Conservation (phyloP, 768 basidiomycete genomes). For the Trametopsis cervina region DNA sequence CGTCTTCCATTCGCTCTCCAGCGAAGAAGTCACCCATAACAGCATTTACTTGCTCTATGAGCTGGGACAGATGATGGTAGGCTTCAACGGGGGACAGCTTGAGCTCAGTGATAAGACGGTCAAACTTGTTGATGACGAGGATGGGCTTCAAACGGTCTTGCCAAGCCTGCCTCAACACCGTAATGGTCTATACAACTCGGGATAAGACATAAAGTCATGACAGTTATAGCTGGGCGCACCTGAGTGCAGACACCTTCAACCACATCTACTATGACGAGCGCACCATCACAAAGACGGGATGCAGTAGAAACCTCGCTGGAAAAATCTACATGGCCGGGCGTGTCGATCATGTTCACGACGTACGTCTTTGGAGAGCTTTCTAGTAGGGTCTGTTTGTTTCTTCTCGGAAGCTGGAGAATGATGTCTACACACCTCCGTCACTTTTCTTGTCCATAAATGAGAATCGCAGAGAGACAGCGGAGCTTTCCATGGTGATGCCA, state of each 20-base stretch:
- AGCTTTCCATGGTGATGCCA: constrained; percentile 99
- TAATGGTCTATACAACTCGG: constrained; percentile 61
- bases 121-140: constrained; percentile 95
- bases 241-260: constrained; percentile 99
- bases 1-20: constrained; percentile 93
- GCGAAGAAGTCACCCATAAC: constrained; percentile 98
- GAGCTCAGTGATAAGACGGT: constrained; percentile 90
- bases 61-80: constrained; percentile 86
- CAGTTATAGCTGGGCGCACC: constrained; percentile 74
- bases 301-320: constrained; percentile 96
- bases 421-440: constrained; percentile 46
- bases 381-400: constrained; percentile 34
- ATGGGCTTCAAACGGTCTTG: constrained; percentile 82
- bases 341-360: constrained; percentile 94
- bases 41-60: constrained; percentile 96
- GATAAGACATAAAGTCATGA: not conserved
- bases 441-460: constrained; percentile 57
- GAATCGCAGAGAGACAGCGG: constrained; percentile 87
- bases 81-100: constrained; percentile 88
- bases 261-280: constrained; percentile 90
- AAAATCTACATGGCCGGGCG: constrained; percentile 98
- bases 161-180: constrained; percentile 94
- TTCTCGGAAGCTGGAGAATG: constrained; percentile 7
- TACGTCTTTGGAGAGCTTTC: constrained; percentile 61
- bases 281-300: constrained; percentile 89